A percentile compares a stretch with the other conserved stretches of the same genome.
Conservation (phyloP, 139 green algal genomes). For the Closterium sp. region DNA sequence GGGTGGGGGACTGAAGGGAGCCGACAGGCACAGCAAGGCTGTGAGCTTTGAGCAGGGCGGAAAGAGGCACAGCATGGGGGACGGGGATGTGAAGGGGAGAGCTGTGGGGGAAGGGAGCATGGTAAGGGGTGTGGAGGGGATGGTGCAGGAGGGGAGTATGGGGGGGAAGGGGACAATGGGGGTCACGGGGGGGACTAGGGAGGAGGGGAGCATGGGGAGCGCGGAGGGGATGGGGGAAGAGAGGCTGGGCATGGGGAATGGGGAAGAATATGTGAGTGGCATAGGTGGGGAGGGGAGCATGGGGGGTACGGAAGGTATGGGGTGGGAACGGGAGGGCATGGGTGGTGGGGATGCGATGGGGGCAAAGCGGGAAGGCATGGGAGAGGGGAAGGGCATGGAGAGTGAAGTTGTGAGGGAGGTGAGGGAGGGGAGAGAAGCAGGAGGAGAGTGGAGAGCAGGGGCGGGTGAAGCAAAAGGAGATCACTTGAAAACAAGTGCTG, state of each 20-base stretch:
- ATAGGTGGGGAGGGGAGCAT: too few species aligned
- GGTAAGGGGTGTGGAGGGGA: too few species aligned
- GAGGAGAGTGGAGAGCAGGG: background rate
- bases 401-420: background rate
- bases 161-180: background rate
- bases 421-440: background rate
- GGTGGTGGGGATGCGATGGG: background rate
- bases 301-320: too few species aligned
- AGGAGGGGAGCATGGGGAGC: background rate
- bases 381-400: background rate
- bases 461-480: background rate
- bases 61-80: background rate
- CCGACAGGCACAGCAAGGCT: too few species aligned
- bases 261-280: background rate
- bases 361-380: background rate
- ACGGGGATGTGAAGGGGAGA: background rate
- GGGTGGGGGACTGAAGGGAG: too few species aligned
- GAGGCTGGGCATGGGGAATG: background rate
- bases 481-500: background rate
- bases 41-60: background rate
- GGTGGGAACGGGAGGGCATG: background rate
- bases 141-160: background rate
- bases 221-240: background rate
- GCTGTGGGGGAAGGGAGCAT: too few species aligned
- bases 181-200: too few species aligned